Conservation (phyloP, 352 stramenopile genomes). For the Phytophthora ohioensis region DNA sequence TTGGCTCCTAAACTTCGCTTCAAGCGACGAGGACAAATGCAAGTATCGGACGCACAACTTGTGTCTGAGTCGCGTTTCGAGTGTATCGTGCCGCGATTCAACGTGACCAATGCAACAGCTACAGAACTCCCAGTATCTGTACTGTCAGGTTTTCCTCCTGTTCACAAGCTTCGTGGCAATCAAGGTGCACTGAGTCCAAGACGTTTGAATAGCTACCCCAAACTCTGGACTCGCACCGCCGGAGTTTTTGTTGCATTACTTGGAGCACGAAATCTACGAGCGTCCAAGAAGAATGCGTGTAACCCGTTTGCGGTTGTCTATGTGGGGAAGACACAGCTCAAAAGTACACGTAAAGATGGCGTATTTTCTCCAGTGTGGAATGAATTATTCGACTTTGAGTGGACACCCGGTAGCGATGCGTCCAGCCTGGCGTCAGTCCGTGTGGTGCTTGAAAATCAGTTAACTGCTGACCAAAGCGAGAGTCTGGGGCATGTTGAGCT, state of each 20-base stretch:
- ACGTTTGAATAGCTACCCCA: conserved; percentile 19
- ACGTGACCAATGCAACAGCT: conserved; percentile 54
- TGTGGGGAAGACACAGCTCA: conserved; percentile 60
- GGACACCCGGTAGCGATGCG: conserved; percentile 29
- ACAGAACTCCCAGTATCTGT: conserved; percentile 39
- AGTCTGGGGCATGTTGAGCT: conserved; percentile 65
- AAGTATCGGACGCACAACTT: conserved; percentile 61
- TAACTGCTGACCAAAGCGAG: conserved; percentile 74
- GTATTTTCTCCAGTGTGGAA: conserved; percentile 77
- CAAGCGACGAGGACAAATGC: conserved; percentile 77
- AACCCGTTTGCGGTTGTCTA: conserved; percentile 77
- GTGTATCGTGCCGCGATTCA: conserved; percentile 69
- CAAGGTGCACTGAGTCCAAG: conserved; percentile 15
- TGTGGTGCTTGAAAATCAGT: conserved; percentile 70
- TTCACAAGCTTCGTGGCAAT: conserved; percentile 17
- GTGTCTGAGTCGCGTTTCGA: conserved; percentile 58
- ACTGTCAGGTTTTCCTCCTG: conserved; percentile 18
- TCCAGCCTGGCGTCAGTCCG: conserved; percentile 32
- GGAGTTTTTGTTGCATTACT: conserved; percentile 64
- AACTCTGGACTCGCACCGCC: conserved; percentile 64
- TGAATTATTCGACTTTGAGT: conserved; percentile 84
- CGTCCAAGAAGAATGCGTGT: conserved; percentile 74
- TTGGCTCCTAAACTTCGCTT: conserved; percentile 66
- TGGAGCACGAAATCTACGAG: conserved; percentile 56
- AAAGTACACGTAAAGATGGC: conserved; percentile 76